Conservation (phyloP, 1,139 yeast species). For the Geotrichum fermentans region DNA sequence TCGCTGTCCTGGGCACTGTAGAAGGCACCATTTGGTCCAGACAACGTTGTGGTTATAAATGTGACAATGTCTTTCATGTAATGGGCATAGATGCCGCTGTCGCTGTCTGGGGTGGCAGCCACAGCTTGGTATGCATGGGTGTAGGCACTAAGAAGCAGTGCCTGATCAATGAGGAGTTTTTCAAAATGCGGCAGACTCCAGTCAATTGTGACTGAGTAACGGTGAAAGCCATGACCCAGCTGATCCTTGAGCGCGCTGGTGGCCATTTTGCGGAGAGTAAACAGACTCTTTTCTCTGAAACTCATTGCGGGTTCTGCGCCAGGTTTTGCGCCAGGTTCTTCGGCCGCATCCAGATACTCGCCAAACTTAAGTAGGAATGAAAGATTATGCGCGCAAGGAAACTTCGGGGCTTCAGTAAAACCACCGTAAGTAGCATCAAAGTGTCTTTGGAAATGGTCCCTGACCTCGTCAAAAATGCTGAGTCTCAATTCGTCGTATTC, state of each 20-base stretch:
- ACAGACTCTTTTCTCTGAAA: conserved; percentile 13
- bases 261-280: conserved; percentile 34
- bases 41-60: conserved; percentile 31
- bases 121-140: conserved; percentile 30
- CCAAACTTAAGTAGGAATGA: conserved; percentile 31
- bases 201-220: conserved; percentile 41
- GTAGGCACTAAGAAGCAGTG: conserved; percentile 36
- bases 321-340: too few species aligned
- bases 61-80: conserved; percentile 30
- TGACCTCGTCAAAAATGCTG: conserved; percentile 26
- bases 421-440: conserved; percentile 37
- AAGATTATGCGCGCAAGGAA: conserved; percentile 37
- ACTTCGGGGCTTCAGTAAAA: conserved; percentile 39
- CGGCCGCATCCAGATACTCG: conserved; percentile 18
- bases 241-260: conserved; percentile 41
- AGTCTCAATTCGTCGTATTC: conserved; percentile 25
- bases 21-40: conserved; percentile 31
- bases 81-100: conserved; percentile 22
- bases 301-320: neutral
- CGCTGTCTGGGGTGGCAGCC: neutral
- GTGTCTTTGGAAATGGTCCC: conserved; percentile 29
- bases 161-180: conserved; percentile 41
- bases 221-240: conserved; percentile 38
- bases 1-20: conserved; percentile 39
- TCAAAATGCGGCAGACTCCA: conserved; percentile 43